A percentile compares a stretch with the other conserved stretches of the same genome.
phyloP scores from a whole-genome alignment of 768 basidiomycete species.

The Mycena chlorophos region DNA sequence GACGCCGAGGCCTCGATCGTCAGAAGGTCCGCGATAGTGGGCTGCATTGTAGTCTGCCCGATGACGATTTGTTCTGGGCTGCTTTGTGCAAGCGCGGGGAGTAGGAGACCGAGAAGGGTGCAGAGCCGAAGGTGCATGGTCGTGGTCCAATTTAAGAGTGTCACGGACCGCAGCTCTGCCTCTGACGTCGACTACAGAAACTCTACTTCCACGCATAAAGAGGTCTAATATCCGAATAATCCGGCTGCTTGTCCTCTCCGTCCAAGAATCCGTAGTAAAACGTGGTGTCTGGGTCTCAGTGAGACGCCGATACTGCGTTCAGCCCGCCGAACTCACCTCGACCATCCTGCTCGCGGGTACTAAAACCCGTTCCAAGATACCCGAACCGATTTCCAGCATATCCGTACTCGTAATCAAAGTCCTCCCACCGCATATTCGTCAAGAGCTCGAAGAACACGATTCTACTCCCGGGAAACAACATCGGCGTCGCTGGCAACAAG shows the following conservation, averaged over 20 bases:
- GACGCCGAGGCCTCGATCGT: slow-evolving; percentile 75
- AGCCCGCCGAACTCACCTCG: slow-evolving; percentile 14
- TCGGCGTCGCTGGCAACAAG: slow-evolving; percentile 17
- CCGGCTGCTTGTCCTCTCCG: slow-evolving; percentile 25
- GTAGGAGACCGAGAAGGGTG: slow-evolving; percentile 30
- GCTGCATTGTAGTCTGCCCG: slow-evolving; percentile 37
- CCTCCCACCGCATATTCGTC: slow-evolving; percentile 26
- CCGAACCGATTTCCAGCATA: slow-evolving; percentile 26
- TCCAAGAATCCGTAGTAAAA: slow-evolving; percentile 28
- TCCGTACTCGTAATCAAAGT: slow-evolving; percentile 28
- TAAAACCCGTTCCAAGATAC: slow-evolving; percentile 25
- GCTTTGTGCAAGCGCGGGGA: slow-evolving; percentile 31
- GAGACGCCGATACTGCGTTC: not conserved
- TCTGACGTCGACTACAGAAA: not conserved
- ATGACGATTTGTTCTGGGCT: slow-evolving; percentile 38
- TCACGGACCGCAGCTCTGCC: not conserved
- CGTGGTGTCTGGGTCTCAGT: slow-evolving; percentile 17
- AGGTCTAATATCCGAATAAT: slow-evolving; percentile 22
- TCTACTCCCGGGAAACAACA: slow-evolving; percentile 27
- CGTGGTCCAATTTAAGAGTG: not conserved
- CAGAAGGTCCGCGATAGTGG: slow-evolving; percentile 72
- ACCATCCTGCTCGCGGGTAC: slow-evolving; percentile 23
- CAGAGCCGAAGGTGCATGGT: slow-evolving; percentile 38
- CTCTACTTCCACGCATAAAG: slow-evolving; percentile 18
- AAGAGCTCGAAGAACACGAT: slow-evolving; percentile 27